phyloP scores from a whole-genome alignment of 108 stramenopile genomes.

The Seminavis robusta region DNA sequence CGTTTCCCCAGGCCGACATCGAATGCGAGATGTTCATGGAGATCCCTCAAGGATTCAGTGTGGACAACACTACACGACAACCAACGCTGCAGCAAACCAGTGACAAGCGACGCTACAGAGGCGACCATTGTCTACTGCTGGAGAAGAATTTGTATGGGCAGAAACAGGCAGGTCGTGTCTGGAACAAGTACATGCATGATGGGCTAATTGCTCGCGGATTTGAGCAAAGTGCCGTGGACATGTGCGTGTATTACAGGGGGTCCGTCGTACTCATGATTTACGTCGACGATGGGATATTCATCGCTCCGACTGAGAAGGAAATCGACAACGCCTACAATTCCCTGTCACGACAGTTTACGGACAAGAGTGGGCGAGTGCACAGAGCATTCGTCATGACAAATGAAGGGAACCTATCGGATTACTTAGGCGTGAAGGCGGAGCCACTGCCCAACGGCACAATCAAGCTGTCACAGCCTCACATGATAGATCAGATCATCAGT shows the following conservation, averaged over 20 bases:
- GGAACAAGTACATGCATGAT: conserved; percentile 29
- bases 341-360: too few relatives aligned
- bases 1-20: conserved; percentile 38
- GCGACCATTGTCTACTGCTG: conserved; percentile 31
- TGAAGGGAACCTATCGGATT: conserved; percentile 41
- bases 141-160: conserved; percentile 33
- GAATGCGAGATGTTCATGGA: conserved; percentile 40
- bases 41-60: conserved; percentile 32
- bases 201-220: conserved; percentile 23
- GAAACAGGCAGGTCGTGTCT: conserved; percentile 33
- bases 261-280: conserved; percentile 34
- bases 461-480: conserved; percentile 23
- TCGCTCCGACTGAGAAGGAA: conserved; percentile 15
- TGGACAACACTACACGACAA: neutral
- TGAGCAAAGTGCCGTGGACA: conserved; percentile 31
- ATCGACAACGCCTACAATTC: conserved; percentile 20
- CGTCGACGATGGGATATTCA: conserved; percentile 42
- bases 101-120: neutral
- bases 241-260: conserved; percentile 46
- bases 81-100: conserved; percentile 2
- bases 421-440: conserved; percentile 36
- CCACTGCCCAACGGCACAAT: conserved; percentile 1
- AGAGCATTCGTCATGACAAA: conserved; percentile 8
- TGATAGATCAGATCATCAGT: conserved; percentile 20
- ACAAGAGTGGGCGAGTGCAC: conserved; percentile 14